These are phyloP conservation scores for Rhododendron molle DNA, from an alignment of 148 eudicot species.

Conservation along the genomic window DNA sequence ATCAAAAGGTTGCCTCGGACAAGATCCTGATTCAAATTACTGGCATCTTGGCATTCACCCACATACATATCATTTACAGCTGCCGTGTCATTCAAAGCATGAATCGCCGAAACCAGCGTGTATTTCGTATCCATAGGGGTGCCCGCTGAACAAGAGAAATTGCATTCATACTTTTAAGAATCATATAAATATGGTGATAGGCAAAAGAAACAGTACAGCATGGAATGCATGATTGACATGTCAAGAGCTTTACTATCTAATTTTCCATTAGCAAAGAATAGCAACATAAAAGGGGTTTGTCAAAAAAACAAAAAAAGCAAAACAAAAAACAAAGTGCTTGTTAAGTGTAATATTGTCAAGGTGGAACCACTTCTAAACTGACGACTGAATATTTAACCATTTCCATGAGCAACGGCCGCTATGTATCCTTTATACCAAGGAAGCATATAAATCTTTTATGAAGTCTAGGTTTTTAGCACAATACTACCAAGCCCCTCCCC, in stretches of 20 bases:
- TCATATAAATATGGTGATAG: not conserved
- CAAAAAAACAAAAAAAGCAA: not conserved
- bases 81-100: slow-evolving; percentile 65
- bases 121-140: slow-evolving; percentile 39
- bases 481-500: not conserved
- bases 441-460: not conserved
- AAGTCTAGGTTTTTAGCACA: not conserved
- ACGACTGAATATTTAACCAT: not conserved
- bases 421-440: not conserved
- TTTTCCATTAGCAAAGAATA: not conserved
- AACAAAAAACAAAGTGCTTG: not conserved
- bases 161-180: not conserved
- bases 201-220: not conserved
- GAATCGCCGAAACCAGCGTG: slow-evolving; percentile 62
- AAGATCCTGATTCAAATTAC: slow-evolving; percentile 53
- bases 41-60: slow-evolving; percentile 88
- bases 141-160: slow-evolving; percentile 60
- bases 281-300: not conserved
- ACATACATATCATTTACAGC: slow-evolving; percentile 60
- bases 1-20: slow-evolving; percentile 84
- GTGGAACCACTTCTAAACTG: not conserved
- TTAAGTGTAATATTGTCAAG: not conserved
- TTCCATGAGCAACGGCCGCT: not conserved
- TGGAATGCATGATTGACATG: not conserved
- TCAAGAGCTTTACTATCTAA: not conserved